phyloP scores from a whole-genome alignment of 768 basidiomycete species.

The Auriculariales sp. region DNA sequence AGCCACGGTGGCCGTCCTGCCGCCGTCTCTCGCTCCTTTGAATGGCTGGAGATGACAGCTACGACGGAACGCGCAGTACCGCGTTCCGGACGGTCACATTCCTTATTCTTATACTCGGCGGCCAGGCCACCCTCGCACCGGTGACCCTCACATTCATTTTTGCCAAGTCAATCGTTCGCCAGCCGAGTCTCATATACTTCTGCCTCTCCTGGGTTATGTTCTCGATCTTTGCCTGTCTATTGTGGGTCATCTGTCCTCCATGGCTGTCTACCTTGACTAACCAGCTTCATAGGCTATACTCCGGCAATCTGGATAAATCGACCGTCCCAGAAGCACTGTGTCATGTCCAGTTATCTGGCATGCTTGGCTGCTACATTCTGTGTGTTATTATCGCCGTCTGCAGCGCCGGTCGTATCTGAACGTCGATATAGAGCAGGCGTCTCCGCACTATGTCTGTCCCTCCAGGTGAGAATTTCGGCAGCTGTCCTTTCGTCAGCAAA shows the following conservation, averaged over 20 bases:
- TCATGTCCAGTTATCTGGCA: not conserved
- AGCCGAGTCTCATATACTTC: not conserved
- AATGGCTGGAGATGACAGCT: too few species aligned
- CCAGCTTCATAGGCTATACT: not conserved
- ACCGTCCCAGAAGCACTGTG: not conserved
- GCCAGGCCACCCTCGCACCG: not conserved
- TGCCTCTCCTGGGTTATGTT: not conserved
- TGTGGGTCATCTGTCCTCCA: not conserved
- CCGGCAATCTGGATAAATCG: not conserved
- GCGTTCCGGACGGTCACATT: not conserved
- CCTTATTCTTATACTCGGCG: not conserved
- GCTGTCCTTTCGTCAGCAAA: too few species aligned
- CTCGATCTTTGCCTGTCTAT: not conserved
- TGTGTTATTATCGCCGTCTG: not conserved
- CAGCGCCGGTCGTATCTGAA: not conserved
- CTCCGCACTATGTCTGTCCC: not conserved
- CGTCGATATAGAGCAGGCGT: not conserved
- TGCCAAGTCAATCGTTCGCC: not conserved
- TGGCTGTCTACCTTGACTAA: not conserved
- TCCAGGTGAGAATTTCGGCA: not conserved
- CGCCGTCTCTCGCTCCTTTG: too few species aligned
- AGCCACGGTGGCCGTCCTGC: too few species aligned
- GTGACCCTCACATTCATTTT: not conserved
- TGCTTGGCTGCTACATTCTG: not conserved
- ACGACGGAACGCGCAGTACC: not conserved